Percentiles rank a stretch among this genome's conserved stretches.
Conservation (phyloP, 306 rosid genomes). For the Prunus mume region DNA sequence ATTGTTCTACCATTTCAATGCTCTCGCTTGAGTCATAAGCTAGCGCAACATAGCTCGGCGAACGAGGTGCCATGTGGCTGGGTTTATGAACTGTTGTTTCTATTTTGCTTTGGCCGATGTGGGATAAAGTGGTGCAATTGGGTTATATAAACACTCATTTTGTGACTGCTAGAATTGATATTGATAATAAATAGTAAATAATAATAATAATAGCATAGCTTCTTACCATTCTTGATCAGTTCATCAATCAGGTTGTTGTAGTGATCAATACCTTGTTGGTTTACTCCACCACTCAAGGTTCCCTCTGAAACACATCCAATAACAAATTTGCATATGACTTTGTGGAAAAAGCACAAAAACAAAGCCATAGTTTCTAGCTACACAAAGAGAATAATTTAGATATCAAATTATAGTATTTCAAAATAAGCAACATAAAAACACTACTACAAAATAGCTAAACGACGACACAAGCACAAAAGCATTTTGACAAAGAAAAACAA, state of each 20-base stretch:
- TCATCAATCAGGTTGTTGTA: constrained; percentile 33
- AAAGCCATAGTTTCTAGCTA: too few species aligned
- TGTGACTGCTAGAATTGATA: too few species aligned
- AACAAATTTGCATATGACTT: too few species aligned
- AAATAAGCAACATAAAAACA: too few species aligned
- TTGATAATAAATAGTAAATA: too few species aligned
- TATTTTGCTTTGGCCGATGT: not conserved
- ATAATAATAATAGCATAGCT: not conserved
- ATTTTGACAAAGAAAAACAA: not conserved
- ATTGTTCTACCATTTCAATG: not conserved
- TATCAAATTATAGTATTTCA: too few species aligned
- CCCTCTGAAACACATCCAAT: constrained; percentile 18
- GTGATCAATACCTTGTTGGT: constrained; percentile 33
- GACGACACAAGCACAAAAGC: too few species aligned
- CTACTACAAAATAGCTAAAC: too few species aligned
- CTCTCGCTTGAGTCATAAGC: not conserved
- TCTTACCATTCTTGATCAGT: constrained; percentile 12
- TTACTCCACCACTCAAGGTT: constrained; percentile 34
- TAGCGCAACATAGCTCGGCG: not conserved
- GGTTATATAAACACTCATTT: too few species aligned
- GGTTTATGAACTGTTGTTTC: not conserved
- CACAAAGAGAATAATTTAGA: too few species aligned
- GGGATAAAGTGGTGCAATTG: not conserved
- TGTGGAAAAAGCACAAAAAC: too few species aligned
- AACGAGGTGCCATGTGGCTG: not conserved